A percentile compares a stretch with the other conserved stretches of the same genome.
phyloP scores from a whole-genome alignment of 345 rosid genomes.

The Aquilaria yunnanensis region DNA sequence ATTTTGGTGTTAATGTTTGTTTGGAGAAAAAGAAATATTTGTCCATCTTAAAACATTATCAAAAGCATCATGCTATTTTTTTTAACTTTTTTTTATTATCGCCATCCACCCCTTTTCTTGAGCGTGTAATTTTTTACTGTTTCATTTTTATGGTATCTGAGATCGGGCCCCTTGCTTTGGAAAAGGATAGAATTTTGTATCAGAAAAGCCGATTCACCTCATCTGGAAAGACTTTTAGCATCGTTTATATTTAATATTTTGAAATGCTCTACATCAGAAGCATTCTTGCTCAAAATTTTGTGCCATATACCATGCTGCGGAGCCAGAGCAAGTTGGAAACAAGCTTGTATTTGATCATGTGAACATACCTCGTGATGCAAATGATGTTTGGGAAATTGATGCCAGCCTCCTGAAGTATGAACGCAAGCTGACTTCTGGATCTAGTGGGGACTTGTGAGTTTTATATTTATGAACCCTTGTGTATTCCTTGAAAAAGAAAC shows the following conservation, averaged over 20 bases:
- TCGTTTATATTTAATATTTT: slow-evolving; percentile 21
- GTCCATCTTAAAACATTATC: too few species aligned
- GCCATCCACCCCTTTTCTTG: too few species aligned
- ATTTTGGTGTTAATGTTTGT: too few species aligned
- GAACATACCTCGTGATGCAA: slow-evolving; percentile 29
- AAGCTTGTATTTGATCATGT: slow-evolving; percentile 18
- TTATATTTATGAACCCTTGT: not conserved
- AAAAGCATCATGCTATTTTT: too few species aligned
- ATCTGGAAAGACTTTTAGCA: not conserved
- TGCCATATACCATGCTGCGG: slow-evolving; percentile 19
- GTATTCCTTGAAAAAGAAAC: too few species aligned
- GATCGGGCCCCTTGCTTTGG: too few species aligned
- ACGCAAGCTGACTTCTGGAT: slow-evolving; percentile 36
- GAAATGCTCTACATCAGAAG: slow-evolving; percentile 37
- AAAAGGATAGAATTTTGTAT: too few species aligned
- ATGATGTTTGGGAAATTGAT: slow-evolving; percentile 64
- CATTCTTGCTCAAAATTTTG: slow-evolving; percentile 17
- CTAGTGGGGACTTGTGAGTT: slow-evolving; percentile 44
- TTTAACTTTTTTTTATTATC: too few species aligned
- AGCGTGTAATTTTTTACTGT: too few species aligned
- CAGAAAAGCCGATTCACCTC: too few species aligned
- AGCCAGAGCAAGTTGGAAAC: slow-evolving; percentile 26
- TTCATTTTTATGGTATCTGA: too few species aligned
- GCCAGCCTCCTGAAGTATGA: slow-evolving; percentile 34
- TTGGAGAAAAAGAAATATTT: too few species aligned